Base-by-base conservation (phyloP, 306 rosid species). In the Arachis hypogaea region DNA sequence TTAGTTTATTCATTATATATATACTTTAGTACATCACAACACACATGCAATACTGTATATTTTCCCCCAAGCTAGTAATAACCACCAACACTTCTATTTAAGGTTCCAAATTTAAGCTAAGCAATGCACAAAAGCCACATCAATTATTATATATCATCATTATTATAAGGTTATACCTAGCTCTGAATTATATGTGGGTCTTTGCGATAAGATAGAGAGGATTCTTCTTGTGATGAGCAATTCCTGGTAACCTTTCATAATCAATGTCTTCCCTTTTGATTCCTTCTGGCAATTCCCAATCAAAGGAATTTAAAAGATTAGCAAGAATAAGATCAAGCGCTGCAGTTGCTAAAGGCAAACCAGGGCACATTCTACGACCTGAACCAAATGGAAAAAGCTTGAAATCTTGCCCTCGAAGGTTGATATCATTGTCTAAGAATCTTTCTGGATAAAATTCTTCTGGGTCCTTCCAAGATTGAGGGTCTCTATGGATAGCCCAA, bases 291-390 rank as follows among this genome's bases (percentile, higher is more conserved):
- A 69, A 6, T 43, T 70, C 65, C 65, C 75, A 70, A 12, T 70
- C 1, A 16, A 70, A 70, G n/a, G 65, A 70, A 43, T 70, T 41
- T 6, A 70, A 54, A 70, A 70, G 75, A 10, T 70, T 70, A 22
- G 75, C 75, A 57, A 4, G 29, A 4, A 56, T 22, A 11, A 70
- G 75, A 3, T 70, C 65, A 4, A 70, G 54, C 4, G 75, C 5
- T 4, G 44, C 65, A 11, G 28, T 11, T 43, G 55, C 75, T 29
- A 70, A 6, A 10, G 41, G 38, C 0, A 70, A 11, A 4, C 58
- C 75, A 6, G 75, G 75, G n/a, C 75, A 71, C 4, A 71, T 71
- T 58, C 75, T 71, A 12, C 66, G 64, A 3, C 75, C 75, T 42
- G 75, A 38, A 42, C 75, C 66, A 0, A 71, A 71, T 16, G 75